phyloP scores from a whole-genome alignment of 768 basidiomycete species.

The Dendrothele bispora region DNA sequence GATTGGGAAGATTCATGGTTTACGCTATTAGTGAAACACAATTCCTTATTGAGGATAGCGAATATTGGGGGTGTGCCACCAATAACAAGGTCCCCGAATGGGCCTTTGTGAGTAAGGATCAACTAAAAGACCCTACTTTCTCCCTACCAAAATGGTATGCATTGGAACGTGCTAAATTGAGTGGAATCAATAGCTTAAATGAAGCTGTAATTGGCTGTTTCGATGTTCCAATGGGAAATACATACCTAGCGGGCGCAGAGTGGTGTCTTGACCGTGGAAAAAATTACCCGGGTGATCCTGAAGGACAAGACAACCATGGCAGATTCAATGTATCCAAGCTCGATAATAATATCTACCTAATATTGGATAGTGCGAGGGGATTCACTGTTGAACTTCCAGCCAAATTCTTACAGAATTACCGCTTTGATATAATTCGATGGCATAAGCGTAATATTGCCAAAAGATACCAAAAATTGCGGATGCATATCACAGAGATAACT shows the following conservation, averaged over 20 bases:
- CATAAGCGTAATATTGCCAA: neutral
- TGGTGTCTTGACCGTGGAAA: neutral
- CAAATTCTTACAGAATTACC: neutral
- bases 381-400: neutral
- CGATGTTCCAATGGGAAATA: conserved; percentile 1
- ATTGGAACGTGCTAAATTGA: conserved; percentile 1
- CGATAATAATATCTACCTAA: neutral
- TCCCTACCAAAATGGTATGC: conserved; percentile 5
- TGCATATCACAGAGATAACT: too few relatives aligned
- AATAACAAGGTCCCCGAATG: neutral
- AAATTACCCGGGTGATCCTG: neutral
- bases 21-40: neutral
- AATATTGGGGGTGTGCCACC: neutral
- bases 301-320: neutral
- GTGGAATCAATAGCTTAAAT: neutral
- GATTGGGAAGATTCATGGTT: neutral
- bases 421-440: conserved; percentile 7
- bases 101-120: neutral
- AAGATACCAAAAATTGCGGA: neutral
- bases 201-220: neutral
- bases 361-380: neutral
- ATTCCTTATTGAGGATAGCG: conserved; percentile 1
- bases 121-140: conserved; percentile 6
- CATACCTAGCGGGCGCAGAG: neutral
- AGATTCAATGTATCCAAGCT: neutral